Base-by-base conservation (phyloP, 352 stramenopile genomes). In the Phytophthora constricta region DNA sequence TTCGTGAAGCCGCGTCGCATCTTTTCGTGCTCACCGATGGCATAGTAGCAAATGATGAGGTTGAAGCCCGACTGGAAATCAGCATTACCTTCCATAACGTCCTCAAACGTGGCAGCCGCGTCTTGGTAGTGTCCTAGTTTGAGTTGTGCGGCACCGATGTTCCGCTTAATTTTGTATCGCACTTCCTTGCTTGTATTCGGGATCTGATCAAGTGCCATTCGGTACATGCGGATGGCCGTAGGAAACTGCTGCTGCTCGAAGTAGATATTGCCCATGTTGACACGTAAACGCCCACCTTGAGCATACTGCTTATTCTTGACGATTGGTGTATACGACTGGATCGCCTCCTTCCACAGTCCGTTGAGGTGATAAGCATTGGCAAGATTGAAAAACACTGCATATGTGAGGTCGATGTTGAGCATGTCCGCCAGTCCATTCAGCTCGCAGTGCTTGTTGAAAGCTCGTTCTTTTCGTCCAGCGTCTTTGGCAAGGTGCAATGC, bases 251-350 rank as follows among this genome's bases (percentile, higher is more conserved):
- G 82, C 78, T 98, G 93, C 51, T 97, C 84, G 68, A 96, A 99
- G 86, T 99, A 98, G 46, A 99, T 97, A 70, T 99, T 99, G 23
- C 97, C 97, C 91, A 99, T 98, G 72, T 99, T 99, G 7, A 99
- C 93, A 17, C 96, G 87, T 39, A 99, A 74, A 9, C 96, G 80
- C 1, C 95, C 87, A 28, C 82, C 87, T 68, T 97, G 90, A 5
- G 87, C 74, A 75, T 98, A 98, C 68, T 98, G 90, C 56, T 98
- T 98, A 78, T 99, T 98, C 76, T 98, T 99, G 51, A 98, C 90
- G 41, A 99, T 96, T 4, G 92, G 82, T 9, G 89, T 93, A 70
- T 99, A 99, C 58, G 84, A 94, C 72, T 98, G 90, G 31, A 99
- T 88, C 0, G 97, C 96, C 57, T 99, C 93, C 65, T 97, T 95